Evolutionary conservation across 768 basidiomycete genomes (phyloP), one percentile per base, ranked within the genome.

Genomic region (Sporobolomyces pararoseus): DNA sequence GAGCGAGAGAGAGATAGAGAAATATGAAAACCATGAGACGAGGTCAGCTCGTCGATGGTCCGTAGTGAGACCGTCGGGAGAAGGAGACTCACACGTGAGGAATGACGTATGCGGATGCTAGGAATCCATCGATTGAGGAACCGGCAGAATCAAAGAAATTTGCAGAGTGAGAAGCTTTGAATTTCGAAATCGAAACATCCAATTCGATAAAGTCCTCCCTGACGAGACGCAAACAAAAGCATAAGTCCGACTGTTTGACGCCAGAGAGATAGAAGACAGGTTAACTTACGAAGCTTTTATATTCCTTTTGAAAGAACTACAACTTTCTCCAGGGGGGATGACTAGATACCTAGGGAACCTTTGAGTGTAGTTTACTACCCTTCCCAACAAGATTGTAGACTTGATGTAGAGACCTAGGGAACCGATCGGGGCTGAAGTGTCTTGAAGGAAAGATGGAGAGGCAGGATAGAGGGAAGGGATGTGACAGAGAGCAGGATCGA

Each of bases 381-480:
- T 65, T 21, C 72, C 72, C 32, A 74, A 63, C 3, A 74, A 50
- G 49, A 74, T 51, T 7, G 52, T 63, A n/a, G 65, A 65, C 44
- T 70, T 70, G 65, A 74, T 58, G 66, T 70, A 74, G 9, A 68
- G 47, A 0, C 72, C 72, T 42, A 67, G 68, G 14, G 65, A 55
- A 12, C 72, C 72, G 47, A 67, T 55, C 35, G 72, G 72, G 2
- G 65, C 68, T 1, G 55, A 29, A 3, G 65, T 58, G 32, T 66
- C 68, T 9, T 61, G 39, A 16, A 73, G 34, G 57, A 73, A 70
- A 6, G 23, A 21, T 4, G 68, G 62, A 10, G 61, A 63, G 14
- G 44, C 21, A 39, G 66, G 47, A 23, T 52, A 60, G 12, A 69
- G 55, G 1, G 65, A 27, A 23, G 66, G 71, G 58, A 69, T 55